Base-by-base conservation (phyloP, 2,329 filamentous ascomycete genomes). In the Xylariaceae sp. region DNA sequence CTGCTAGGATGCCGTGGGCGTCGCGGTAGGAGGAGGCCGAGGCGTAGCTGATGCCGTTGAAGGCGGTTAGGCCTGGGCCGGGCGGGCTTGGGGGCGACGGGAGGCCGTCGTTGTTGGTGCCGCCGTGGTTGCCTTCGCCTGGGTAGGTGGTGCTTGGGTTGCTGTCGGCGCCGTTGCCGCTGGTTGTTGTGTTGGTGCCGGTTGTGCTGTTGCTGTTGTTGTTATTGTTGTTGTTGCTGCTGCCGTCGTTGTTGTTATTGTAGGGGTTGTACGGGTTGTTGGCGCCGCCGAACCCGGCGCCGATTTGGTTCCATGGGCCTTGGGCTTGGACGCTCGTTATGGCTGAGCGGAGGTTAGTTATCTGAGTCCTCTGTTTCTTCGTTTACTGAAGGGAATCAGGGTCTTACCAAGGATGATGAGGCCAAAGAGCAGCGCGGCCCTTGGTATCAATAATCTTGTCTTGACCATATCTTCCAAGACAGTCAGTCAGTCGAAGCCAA, bases 1-100 rank as follows among this genome's bases (percentile, higher is more conserved):
- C 62, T 6, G 71, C 73, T 4, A 78, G 58, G 29, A 72, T 66
- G 13, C 74, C 74, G 65, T 78, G 76, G 26, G 70, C 59, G 4
- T 60, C 67, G 22, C 73, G 69, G 42, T 67, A 67, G 50, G 59
- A 58, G 34, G 61, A 58, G n/a, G 68, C 68, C 5, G 51, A 32
- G 1, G 58, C 32, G 41, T 68, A 52, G 49, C 68, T 66, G 61
- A 71, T 63, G 7, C 51, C 32, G 37, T 50, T 47, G 21, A 48
- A 39, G 10, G 41, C 30, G 32, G 30, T 18, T 19, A 42, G 2
- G 7, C 44, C 49, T 34, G 26, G 34, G 13, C 19, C 49, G 16
- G 45, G 40, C 8, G 46, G 48, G 37, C 37, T 12, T 10, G 54
- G 39, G 3, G 51, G 32, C 10, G 29, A 47, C 18, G 16, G 18